Conservation (phyloP, 2,329 filamentous ascomycete genomes). For the Phyllosticta citrichinensis region DNA sequence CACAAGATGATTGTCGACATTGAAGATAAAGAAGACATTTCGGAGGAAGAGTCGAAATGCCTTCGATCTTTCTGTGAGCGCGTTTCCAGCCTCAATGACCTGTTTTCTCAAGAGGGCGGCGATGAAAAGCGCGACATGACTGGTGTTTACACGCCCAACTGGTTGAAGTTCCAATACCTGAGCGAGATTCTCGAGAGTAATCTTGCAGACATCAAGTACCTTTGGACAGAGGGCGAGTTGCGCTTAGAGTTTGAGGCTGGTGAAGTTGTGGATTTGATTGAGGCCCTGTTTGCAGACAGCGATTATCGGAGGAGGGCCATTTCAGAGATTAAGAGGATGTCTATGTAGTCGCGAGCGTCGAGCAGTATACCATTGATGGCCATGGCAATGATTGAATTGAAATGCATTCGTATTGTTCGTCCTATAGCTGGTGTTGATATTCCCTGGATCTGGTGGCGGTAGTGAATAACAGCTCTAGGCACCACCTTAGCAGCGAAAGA, state of each 20-base stretch:
- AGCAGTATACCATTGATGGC: neutral
- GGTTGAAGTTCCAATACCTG: constrained; percentile 57
- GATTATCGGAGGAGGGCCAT: constrained; percentile 49
- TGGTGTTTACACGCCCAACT: constrained; percentile 51
- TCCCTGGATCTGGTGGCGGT: neutral
- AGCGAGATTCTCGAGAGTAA: constrained; percentile 53
- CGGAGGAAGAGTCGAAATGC: constrained; percentile 50
- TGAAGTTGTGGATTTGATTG: constrained; percentile 53
- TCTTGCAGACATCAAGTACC: constrained; percentile 54
- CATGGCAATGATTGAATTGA: neutral
- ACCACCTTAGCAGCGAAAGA: too few relatives aligned
- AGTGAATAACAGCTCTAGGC: neutral
- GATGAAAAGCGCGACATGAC: constrained; percentile 42
- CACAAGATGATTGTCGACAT: constrained; percentile 52
- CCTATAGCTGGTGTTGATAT: neutral
- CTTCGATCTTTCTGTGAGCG: constrained; percentile 48
- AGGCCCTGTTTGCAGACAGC: constrained; percentile 55
- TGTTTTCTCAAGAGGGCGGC: constrained; percentile 38
- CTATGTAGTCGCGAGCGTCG: neutral
- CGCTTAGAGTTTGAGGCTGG: constrained; percentile 51
- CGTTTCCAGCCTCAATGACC: constrained; percentile 44
- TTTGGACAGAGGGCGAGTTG: constrained; percentile 56
- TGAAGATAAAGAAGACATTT: constrained; percentile 54
- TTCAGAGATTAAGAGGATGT: constrained; percentile 39
- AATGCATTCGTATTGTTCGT: neutral